Percentiles rank a stretch among this genome's conserved stretches.
Conservation (phyloP, 1,139 yeast species). For the Saccharomyces hybrid region DNA sequence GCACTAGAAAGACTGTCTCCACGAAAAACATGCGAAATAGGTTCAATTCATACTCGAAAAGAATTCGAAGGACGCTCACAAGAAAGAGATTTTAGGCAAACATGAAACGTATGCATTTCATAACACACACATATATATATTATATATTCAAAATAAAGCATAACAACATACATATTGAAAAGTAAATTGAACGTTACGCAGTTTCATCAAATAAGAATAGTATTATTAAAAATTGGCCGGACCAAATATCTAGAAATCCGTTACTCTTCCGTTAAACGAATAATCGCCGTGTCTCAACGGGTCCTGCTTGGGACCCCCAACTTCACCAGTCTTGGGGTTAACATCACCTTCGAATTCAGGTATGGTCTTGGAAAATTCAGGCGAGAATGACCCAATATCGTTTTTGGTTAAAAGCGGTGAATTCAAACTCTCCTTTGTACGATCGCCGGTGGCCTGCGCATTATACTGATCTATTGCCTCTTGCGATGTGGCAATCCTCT, state of each 20-base stretch:
- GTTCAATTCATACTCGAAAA: background rate
- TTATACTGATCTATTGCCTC: constrained; percentile 74
- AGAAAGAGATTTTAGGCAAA: background rate
- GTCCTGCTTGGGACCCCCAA: constrained; percentile 98
- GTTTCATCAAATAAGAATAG: background rate
- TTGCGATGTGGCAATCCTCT: constrained; percentile 72
- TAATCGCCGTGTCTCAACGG: constrained; percentile 92
- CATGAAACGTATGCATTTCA: background rate
- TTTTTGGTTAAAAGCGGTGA: constrained; percentile 40
- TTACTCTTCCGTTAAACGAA: constrained; percentile 91
- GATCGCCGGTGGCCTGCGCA: constrained; percentile 38
- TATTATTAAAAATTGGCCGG: background rate
- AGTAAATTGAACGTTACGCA: background rate
- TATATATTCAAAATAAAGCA: background rate
- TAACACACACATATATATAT: background rate
- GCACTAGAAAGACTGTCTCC: background rate
- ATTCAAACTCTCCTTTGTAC: constrained; percentile 32
- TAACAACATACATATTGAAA: background rate
- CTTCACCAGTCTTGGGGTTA: constrained; percentile 90
- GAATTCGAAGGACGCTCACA: background rate
- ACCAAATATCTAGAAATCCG: constrained; percentile 57
- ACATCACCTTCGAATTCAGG: constrained; percentile 95
- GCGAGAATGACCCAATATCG: constrained; percentile 60
- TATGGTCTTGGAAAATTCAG: constrained; percentile 65
- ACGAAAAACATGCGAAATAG: background rate